Base-by-base conservation (phyloP, 2,329 filamentous ascomycete species). In the Elsinoe batatas region DNA sequence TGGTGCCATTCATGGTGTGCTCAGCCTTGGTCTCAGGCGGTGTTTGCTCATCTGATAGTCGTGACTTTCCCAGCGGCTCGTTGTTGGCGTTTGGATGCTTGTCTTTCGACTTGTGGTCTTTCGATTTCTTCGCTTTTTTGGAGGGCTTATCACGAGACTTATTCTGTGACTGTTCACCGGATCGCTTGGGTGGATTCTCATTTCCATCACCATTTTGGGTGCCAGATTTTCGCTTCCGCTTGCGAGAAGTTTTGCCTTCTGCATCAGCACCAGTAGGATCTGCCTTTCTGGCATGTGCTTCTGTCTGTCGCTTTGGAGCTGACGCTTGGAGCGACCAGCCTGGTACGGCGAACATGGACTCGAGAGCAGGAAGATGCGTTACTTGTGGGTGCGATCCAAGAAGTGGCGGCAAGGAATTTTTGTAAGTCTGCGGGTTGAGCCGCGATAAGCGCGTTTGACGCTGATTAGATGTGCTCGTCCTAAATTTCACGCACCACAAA, bases 341-440 rank as follows among this genome's bases (percentile, higher is more conserved):
- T 65, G 88, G 87, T 30, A 97, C 91, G 8, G 90, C 85, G 70
- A 97, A 97, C 91, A 97, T 91, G n/a, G n/a, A n/a, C n/a, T n/a
- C n/a, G n/a, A n/a, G n/a, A n/a, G n/a, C n/a, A n/a, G n/a, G n/a
- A n/a, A n/a, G n/a, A n/a, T n/a, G n/a, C n/a, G n/a, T n/a, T n/a
- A n/a, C n/a, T n/a, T n/a, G n/a, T n/a, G n/a, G n/a, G n/a, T n/a
- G n/a, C n/a, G n/a, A n/a, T n/a, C n/a, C n/a, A n/a, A n/a, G n/a
- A n/a, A n/a, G n/a, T n/a, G n/a, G n/a, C n/a, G n/a, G n/a, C n/a
- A n/a, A n/a, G n/a, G n/a, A n/a, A n/a, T n/a, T n/a, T n/a, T n/a
- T n/a, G n/a, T n/a, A n/a, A n/a, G n/a, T n/a, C n/a, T n/a, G n/a
- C n/a, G n/a, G n/a, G n/a, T n/a, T n/a, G n/a, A n/a, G n/a, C n/a